Conservation (phyloP, 1,284 basidiomycete species). For the Neolentinus lepideus region DNA sequence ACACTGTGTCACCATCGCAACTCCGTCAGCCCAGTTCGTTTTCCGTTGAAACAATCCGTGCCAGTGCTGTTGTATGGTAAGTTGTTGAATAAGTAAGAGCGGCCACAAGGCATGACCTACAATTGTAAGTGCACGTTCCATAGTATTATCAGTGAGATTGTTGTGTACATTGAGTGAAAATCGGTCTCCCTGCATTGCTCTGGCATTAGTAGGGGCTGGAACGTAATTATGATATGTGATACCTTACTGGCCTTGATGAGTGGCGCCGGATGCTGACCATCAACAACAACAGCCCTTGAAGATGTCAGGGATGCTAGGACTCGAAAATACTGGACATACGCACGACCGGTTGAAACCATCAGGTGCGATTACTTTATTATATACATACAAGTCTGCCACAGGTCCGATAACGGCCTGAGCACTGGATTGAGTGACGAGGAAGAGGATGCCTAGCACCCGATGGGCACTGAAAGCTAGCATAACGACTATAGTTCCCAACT, state of each 20-base stretch:
- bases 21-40: constrained; percentile 27
- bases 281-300: constrained; percentile 19
- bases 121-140: constrained; percentile 27
- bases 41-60: constrained; percentile 26
- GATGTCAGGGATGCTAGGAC: neutral
- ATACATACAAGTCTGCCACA: constrained; percentile 21
- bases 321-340: neutral
- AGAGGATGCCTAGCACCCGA: no score
- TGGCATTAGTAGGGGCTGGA: no score
- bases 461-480: no score
- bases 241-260: constrained; percentile 20
- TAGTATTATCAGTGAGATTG: constrained; percentile 23
- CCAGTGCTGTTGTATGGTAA: constrained; percentile 25
- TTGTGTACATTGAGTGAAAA: constrained; percentile 28
- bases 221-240: neutral
- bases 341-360: constrained; percentile 29
- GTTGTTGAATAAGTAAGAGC: neutral
- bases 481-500: no score
- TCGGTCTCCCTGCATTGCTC: constrained; percentile 14
- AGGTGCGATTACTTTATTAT: constrained; percentile 27
- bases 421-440: neutral
- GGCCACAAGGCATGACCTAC: constrained; percentile 13
- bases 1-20: constrained; percentile 38
- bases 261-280: constrained; percentile 20
- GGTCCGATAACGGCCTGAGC: constrained; percentile 22